Conservation (phyloP, 768 basidiomycete genomes). For the Zangia roseola region DNA sequence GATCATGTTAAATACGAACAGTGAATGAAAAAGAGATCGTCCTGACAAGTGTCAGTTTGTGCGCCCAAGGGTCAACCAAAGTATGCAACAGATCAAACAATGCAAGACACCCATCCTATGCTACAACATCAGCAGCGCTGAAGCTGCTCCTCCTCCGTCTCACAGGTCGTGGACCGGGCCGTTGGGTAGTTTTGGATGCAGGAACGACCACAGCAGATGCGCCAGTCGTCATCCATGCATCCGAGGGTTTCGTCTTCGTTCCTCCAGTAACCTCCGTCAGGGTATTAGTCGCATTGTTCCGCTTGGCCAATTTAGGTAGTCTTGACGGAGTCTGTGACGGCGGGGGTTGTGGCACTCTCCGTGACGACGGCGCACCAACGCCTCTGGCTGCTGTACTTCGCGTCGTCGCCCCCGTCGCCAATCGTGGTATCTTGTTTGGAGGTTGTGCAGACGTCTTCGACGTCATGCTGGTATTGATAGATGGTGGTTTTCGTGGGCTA, state of each 20-base stretch:
- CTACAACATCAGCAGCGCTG: conserved; percentile 82
- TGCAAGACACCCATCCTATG: conserved; percentile 39
- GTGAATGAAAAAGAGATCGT: conserved; percentile 5
- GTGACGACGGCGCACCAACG: conserved; percentile 30
- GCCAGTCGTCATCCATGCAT: conserved; percentile 80
- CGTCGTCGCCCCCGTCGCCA: conserved; percentile 52
- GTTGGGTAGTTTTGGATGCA: conserved; percentile 60
- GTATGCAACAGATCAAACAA: conserved; percentile 9
- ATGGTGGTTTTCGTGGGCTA: conserved; percentile 53
- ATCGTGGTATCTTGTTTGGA: conserved; percentile 67
- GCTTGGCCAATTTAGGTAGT: conserved; percentile 70
- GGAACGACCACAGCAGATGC: conserved; percentile 67
- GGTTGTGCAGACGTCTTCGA: conserved; percentile 46
- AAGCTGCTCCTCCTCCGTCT: conserved; percentile 83
- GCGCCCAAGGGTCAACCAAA: conserved; percentile 1
- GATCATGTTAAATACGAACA: conserved; percentile 32
- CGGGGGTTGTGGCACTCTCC: conserved; percentile 44
- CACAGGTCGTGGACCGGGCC: conserved; percentile 71
- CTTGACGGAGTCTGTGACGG: conserved; percentile 73
- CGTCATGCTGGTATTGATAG: conserved; percentile 33
- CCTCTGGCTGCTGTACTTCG: conserved; percentile 44
- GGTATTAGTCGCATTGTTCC: conserved; percentile 43
- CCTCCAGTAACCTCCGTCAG: conserved; percentile 50
- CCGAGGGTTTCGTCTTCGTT: conserved; percentile 38
- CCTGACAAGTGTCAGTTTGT: conserved; percentile 4